Evolutionary conservation across 2,329 filamentous ascomycete species (phyloP), one percentile per base, ranked within the genome.

Genomic region (Penicillium corylophilum): DNA sequence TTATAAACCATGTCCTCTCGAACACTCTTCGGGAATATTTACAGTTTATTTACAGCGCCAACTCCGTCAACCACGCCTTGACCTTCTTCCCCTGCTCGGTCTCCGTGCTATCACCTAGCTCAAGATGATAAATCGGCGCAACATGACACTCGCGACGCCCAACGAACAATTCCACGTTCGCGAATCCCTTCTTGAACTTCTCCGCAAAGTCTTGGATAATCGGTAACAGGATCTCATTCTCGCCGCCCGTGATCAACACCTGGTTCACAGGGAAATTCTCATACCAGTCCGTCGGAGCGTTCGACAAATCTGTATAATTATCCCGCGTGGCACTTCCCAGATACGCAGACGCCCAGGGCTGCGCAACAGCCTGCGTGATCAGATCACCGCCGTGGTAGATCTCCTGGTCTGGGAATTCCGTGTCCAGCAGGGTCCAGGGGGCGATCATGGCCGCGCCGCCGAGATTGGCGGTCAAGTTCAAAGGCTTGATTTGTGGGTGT

Each of bases 401-500:
- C 6, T 63, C 60, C 41, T 74, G 76, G 2, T 73, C 74, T 0
- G 70, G 64, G 23, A 75, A 74, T 16, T 74, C 66, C 1, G 70
- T 72, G n/a, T 73, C 70, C 54, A 86, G 79, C 1, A 75, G 75
- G 1, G 76, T 72, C 83, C 84, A 87, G 0, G 84, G 83, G 0
- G 77, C 79, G 49, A 86, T 77, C 6, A 85, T 71, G 7, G 84
- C 61, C 0, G 77, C 74, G 3, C 75, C 81, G 2, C 74, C 74
- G 15, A 86, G 67, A 8, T 74, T 75, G 3, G 63, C 64, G 68
- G 67, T 60, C 6, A 82, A 63, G 0, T 64, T 48, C 18, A 84
- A 51, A 0, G 70, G 65, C 1, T 74, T 64, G 38, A 83, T 74
- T 1, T 78, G 71, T 0, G 80, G 74, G 53, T 85, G 82, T 0